These are phyloP conservation scores for Trametes hirsuta DNA, from an alignment of 1,284 basidiomycete genomes.

Conservation along the genomic window DNA sequence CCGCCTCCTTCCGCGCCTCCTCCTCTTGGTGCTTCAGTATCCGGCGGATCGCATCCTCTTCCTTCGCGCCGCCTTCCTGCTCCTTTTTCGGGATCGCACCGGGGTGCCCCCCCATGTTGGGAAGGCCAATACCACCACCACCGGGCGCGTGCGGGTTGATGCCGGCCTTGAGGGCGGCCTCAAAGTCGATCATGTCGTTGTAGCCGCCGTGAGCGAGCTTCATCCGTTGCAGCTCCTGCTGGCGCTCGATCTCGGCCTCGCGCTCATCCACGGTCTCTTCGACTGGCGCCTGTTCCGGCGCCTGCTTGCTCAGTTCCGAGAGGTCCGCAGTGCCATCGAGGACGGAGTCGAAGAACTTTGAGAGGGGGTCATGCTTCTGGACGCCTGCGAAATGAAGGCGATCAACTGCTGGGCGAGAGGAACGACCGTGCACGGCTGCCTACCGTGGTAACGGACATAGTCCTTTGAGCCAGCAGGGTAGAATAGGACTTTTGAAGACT, in stretches of 20 bases:
- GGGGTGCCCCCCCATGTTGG: constrained; percentile 39
- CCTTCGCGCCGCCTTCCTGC: constrained; percentile 23
- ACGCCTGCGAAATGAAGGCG: constrained; percentile 45
- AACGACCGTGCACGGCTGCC: constrained; percentile 9
- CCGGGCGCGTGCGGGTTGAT: constrained; percentile 49
- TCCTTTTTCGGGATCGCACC: constrained; percentile 25
- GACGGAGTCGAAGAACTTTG: constrained; percentile 70
- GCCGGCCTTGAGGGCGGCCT: constrained; percentile 49
- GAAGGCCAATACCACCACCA: constrained; percentile 43
- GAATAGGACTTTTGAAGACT: constrained; percentile 65
- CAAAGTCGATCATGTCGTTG: constrained; percentile 53
- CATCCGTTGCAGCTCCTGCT: constrained; percentile 56
- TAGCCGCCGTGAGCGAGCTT: constrained; percentile 55
- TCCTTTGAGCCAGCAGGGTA: constrained; percentile 61
- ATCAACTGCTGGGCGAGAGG: background rate
- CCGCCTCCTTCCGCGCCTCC: constrained; percentile 30
- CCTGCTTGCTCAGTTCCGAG: constrained; percentile 41
- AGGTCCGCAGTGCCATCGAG: constrained; percentile 67
- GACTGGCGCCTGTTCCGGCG: constrained; percentile 38
- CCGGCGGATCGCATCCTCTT: constrained; percentile 34
- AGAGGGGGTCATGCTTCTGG: constrained; percentile 65
- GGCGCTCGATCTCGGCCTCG: constrained; percentile 49
- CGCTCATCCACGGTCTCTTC: constrained; percentile 41
- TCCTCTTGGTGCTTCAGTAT: constrained; percentile 35
- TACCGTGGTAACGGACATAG: constrained; percentile 65